These are phyloP conservation scores for Sphaerostilbella broomeana DNA, from an alignment of 2,329 filamentous ascomycete genomes.

Conservation along the genomic window DNA sequence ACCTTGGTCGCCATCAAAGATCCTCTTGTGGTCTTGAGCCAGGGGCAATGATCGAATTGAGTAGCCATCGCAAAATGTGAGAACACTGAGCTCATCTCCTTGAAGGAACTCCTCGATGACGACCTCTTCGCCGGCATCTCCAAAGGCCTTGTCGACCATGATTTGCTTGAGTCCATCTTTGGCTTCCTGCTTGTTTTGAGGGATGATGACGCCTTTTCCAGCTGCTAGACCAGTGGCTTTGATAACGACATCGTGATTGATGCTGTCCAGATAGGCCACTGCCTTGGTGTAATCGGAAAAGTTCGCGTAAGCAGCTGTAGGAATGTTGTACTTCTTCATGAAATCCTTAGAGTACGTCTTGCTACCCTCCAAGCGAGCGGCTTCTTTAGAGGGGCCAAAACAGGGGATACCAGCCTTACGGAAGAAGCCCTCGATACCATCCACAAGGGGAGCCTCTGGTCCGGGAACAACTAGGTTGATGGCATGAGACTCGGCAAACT, in stretches of 20 bases:
- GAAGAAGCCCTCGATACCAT: constrained; percentile 82
- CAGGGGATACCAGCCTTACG: constrained; percentile 63
- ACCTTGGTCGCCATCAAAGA: constrained; percentile 81
- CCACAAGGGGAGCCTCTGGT: constrained; percentile 88
- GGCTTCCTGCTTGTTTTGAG: constrained; percentile 73
- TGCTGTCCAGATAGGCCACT: constrained; percentile 62
- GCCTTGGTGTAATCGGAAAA: constrained; percentile 73
- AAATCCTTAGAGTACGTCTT: constrained; percentile 98
- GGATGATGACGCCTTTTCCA: constrained; percentile 93
- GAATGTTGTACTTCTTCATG: constrained; percentile 85
- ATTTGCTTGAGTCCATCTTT: constrained; percentile 76
- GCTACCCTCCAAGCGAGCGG: constrained; percentile 87
- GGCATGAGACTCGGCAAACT: constrained; percentile 63
- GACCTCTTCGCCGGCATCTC: constrained; percentile 78
- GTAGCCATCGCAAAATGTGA: constrained; percentile 87
- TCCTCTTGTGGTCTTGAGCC: constrained; percentile 94
- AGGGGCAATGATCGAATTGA: constrained; percentile 77
- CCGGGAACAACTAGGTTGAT: constrained; percentile 84
- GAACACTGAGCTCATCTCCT: constrained; percentile 85
- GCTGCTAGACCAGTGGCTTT: constrained; percentile 89
- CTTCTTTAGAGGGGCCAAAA: constrained; percentile 80
- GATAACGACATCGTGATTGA: constrained; percentile 75
- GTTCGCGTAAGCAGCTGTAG: constrained; percentile 85
- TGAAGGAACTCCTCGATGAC: constrained; percentile 92
- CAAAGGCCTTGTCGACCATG: constrained; percentile 85